These are phyloP conservation scores for Schwanniomyces pseudopolymorphus DNA, from an alignment of 805 yeast genomes.

Conservation along the genomic window DNA sequence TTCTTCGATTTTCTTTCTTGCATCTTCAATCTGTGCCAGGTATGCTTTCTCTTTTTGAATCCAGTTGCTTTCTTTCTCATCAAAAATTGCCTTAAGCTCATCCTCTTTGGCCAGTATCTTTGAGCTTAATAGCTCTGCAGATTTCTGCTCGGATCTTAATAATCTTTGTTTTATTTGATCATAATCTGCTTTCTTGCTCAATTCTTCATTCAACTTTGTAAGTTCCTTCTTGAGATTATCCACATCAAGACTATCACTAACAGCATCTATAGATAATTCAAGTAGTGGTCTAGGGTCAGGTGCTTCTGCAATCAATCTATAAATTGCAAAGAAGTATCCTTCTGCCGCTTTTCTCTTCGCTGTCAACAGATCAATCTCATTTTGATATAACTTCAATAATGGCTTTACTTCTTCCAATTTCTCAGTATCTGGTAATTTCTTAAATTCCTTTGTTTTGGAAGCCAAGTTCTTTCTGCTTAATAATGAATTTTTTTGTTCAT, in stretches of 20 bases:
- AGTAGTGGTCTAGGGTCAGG: constrained; percentile 90
- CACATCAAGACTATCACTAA: constrained; percentile 53
- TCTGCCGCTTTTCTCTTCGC: constrained; percentile 76
- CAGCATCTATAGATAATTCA: constrained; percentile 66
- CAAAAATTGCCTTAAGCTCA: constrained; percentile 64
- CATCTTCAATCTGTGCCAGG: constrained; percentile 48
- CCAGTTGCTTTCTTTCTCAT: constrained; percentile 77
- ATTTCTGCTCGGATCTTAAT: constrained; percentile 56
- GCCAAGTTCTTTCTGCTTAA: constrained; percentile 76
- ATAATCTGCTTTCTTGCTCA: constrained; percentile 72
- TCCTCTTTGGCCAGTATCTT: constrained; percentile 69
- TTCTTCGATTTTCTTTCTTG: constrained; percentile 60
- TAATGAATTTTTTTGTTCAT: constrained; percentile 65
- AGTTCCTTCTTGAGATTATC: constrained; percentile 52
- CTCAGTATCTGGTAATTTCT: constrained; percentile 63
- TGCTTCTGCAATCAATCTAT: constrained; percentile 78
- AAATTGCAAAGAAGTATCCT: constrained; percentile 67
- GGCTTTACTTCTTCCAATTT: constrained; percentile 65
- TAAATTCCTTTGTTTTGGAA: constrained; percentile 79
- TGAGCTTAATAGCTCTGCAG: constrained; percentile 53
- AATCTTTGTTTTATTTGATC: constrained; percentile 68
- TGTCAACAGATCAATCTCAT: constrained; percentile 82
- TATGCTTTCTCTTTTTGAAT: constrained; percentile 52
- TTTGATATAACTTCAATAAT: constrained; percentile 77
- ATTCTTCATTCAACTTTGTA: constrained; percentile 51